Evolutionary conservation across 176 grass and related monocot species (phyloP).

Genomic region (Thalia dealbata): DNA sequence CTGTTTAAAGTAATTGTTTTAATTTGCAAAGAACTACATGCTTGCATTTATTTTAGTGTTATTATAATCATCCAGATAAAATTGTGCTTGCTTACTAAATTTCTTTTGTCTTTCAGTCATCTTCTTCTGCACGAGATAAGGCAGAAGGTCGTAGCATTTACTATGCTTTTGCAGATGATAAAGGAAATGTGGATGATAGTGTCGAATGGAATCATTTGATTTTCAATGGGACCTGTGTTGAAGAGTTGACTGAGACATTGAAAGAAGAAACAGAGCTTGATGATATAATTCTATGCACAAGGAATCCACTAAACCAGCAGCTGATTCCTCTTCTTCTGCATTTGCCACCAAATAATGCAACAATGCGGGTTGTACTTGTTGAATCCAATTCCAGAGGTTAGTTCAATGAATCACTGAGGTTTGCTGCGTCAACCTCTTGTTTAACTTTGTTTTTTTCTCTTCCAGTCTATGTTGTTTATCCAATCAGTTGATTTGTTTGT

Average conservation of each 20-base stretch:
- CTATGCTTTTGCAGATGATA: slow-evolving; percentile 44
- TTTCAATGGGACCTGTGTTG: slow-evolving; percentile 52
- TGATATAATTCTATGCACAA: slow-evolving; percentile 49
- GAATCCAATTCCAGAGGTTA: slow-evolving; percentile 43
- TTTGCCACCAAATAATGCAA: slow-evolving; percentile 58
- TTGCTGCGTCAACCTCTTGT: not conserved
- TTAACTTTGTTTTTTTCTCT: not conserved
- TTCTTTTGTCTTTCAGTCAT: not conserved
- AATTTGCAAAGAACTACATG: no score
- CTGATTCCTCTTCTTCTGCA: slow-evolving; percentile 52
- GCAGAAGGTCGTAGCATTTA: slow-evolving; percentile 50
- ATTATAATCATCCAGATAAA: not conserved
- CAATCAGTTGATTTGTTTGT: not conserved
- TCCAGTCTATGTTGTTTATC: not conserved
- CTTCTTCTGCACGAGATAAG: slow-evolving; percentile 39
- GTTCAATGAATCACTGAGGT: not conserved
- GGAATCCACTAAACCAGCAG: slow-evolving; percentile 40
- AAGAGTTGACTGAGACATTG: slow-evolving; percentile 46
- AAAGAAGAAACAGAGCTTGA: slow-evolving; percentile 38
- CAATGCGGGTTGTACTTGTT: slow-evolving; percentile 56
- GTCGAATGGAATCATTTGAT: slow-evolving; percentile 27
- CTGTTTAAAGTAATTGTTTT: no score
- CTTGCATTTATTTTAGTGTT: no score
- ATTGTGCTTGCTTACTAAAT: not conserved
- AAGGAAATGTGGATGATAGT: slow-evolving; percentile 26